Percentiles rank a stretch among this genome's conserved stretches.
Evolutionary conservation across 2,329 filamentous ascomycete genomes (phyloP).

Genomic region (Ascosphaera acerosa): DNA sequence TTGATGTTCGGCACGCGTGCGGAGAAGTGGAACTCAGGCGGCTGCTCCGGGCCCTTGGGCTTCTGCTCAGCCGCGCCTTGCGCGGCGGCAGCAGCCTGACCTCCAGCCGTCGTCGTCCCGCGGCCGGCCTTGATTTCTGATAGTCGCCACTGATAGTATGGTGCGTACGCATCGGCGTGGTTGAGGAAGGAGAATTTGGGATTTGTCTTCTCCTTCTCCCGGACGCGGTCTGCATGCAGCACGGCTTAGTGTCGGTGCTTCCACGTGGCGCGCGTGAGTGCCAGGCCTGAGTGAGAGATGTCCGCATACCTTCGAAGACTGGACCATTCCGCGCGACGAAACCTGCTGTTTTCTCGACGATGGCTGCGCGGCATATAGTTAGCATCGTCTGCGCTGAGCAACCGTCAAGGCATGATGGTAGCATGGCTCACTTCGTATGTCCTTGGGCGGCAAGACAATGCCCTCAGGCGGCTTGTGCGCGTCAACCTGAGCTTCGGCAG

Average conservation of each 20-base stretch:
- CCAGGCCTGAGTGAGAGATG: background rate
- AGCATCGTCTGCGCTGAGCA: no score
- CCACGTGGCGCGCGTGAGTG: background rate
- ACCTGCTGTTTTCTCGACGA: slow-evolving; percentile 85
- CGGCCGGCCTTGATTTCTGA: slow-evolving; percentile 64
- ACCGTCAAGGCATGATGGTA: no score
- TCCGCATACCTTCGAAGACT: slow-evolving; percentile 35
- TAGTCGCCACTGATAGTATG: slow-evolving; percentile 78
- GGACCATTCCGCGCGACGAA: slow-evolving; percentile 49
- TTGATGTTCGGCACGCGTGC: slow-evolving; percentile 94
- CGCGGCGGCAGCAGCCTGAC: slow-evolving; percentile 38
- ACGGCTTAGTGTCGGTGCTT: background rate
- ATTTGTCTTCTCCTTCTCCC: slow-evolving; percentile 59
- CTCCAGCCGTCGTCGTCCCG: slow-evolving; percentile 53
- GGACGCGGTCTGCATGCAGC: slow-evolving; percentile 36
- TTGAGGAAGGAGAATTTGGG: slow-evolving; percentile 82
- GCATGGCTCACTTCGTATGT: slow-evolving; percentile 46
- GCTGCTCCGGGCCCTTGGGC: slow-evolving; percentile 59
- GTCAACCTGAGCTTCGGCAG: no score
- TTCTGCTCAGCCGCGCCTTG: slow-evolving; percentile 32
- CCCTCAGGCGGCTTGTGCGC: slow-evolving; percentile 56
- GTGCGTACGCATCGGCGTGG: slow-evolving; percentile 54
- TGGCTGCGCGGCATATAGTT: no score
- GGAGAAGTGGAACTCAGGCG: slow-evolving; percentile 73
- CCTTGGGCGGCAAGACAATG: slow-evolving; percentile 61